phyloP scores from a whole-genome alignment of 345 rosid genomes.

The Gossypium turneri region DNA sequence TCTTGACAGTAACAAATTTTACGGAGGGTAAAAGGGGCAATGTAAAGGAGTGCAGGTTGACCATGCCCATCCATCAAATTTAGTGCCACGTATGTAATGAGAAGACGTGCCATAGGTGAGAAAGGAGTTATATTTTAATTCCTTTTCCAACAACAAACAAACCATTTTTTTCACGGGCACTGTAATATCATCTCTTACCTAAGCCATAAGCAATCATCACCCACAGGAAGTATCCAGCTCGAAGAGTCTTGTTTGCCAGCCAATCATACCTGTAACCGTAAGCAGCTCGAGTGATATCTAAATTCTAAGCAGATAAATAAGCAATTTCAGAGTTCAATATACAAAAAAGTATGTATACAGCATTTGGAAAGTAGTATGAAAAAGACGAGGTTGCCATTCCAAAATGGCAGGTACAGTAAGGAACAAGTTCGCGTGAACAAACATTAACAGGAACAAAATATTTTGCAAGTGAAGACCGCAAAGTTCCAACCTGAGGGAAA shows the following conservation, averaged over 20 bases:
- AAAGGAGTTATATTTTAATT: not conserved
- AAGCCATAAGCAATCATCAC: slow-evolving; percentile 90
- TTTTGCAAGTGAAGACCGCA: not conserved
- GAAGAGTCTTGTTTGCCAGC: slow-evolving; percentile 79
- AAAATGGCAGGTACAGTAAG: not conserved
- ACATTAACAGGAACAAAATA: not conserved
- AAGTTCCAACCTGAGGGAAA: slow-evolving; percentile 70
- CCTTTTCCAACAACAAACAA: not conserved
- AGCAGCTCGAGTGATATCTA: not conserved
- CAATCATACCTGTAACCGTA: slow-evolving; percentile 71
- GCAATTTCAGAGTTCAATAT: not conserved
- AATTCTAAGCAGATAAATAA: not conserved
- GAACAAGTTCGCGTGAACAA: not conserved
- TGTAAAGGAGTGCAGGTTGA: slow-evolving; percentile 87
- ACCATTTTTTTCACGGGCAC: not conserved
- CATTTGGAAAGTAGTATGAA: not conserved
- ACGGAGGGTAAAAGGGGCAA: slow-evolving; percentile 92
- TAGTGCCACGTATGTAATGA: slow-evolving; percentile 83
- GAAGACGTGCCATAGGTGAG: slow-evolving; percentile 56
- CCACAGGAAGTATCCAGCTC: slow-evolving; percentile 91
- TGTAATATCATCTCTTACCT: slow-evolving; percentile 40
- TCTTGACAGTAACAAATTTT: slow-evolving; percentile 16
- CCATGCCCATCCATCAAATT: slow-evolving; percentile 97
- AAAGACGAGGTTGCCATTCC: not conserved
- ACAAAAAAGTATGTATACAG: not conserved